Base-by-base conservation (phyloP, 1,139 yeast genomes). In the Kurtzmaniella natalensis region DNA sequence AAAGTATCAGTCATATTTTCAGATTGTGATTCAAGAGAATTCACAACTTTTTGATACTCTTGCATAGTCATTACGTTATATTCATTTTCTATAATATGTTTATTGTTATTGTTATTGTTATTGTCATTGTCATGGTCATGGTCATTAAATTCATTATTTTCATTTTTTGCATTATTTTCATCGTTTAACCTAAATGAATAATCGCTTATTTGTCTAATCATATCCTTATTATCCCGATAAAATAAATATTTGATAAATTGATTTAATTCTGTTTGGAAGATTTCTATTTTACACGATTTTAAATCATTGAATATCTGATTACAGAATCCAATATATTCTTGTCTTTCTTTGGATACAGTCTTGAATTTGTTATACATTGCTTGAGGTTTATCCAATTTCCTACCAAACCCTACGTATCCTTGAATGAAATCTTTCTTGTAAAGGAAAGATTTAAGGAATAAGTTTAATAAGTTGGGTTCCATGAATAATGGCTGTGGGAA, bases 401-500 rank as follows among this genome's bases (percentile, higher is more conserved):
- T 10, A 23, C 30, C 32, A 13, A 35, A 26, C 2, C 19, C n/a
- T 6, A 33, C 36, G 14, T 32, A 29, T 4, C 30, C 36, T 15
- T 29, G 13, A 5, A 19, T 18, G 18, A 35, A 35, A 17, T 32
- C 35, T 21, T 36, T 17, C 5, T 34, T 17, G 7, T 32, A 11
- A 3, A 32, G 14, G 14, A 35, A 35, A 13, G 17, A 32, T 11
- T 23, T n/a, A n/a, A 35, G 24, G 5, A 35, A 35, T 10, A 23
- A 23, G 13, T 32, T 25, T 6, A 35, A 28, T 16, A 24, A 21
- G 7, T 20, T 13, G 9, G 38, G 18, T 10, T 18, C 18, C 19
- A 35, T 32, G 18, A 22, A 22, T 15, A 32, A 13, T 4, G 38
- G 38, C 4, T 28, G 18, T 4, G 38, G 38, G 10, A 20, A 13